Evolutionary conservation across 805 yeast genomes (phyloP).

Genomic region (Kuraishia hungarica): DNA sequence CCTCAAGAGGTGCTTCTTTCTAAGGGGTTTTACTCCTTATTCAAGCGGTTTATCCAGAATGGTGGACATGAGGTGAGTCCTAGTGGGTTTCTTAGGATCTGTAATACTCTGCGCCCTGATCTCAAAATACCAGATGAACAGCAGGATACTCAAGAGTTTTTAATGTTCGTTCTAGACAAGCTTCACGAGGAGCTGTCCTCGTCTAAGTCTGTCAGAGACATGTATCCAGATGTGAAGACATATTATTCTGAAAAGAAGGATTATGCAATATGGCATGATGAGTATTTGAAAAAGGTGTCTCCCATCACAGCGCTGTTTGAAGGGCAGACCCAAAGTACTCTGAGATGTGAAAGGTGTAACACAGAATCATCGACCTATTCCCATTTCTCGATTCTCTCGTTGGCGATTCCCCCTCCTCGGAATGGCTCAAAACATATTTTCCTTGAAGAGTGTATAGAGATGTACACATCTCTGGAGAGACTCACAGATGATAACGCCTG

Average conservation of each 20-base stretch:
- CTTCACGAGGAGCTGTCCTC: slow-evolving; percentile 55
- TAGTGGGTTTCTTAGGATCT: slow-evolving; percentile 35
- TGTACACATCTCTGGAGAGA: slow-evolving; percentile 57
- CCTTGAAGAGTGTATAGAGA: slow-evolving; percentile 54
- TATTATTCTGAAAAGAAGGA: slow-evolving; percentile 25
- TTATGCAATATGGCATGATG: slow-evolving; percentile 55
- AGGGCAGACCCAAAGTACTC: slow-evolving; percentile 61
- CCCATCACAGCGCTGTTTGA: slow-evolving; percentile 61
- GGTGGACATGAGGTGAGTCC: slow-evolving; percentile 62
- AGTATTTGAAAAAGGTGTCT: slow-evolving; percentile 38
- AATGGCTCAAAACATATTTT: slow-evolving; percentile 26
- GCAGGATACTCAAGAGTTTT: slow-evolving; percentile 75
- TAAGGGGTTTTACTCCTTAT: slow-evolving; percentile 43
- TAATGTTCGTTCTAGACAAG: slow-evolving; percentile 56
- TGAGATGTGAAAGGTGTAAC: slow-evolving; percentile 60
- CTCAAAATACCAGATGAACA: slow-evolving; percentile 65
- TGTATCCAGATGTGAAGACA: slow-evolving; percentile 11
- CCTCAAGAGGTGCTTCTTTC: slow-evolving; percentile 21
- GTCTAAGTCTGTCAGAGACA: slow-evolving; percentile 10
- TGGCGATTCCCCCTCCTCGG: slow-evolving; percentile 44
- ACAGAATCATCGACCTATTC: slow-evolving; percentile 50
- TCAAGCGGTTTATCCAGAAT: slow-evolving; percentile 47
- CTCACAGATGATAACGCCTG: slow-evolving; percentile 73
- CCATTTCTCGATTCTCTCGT: slow-evolving; percentile 52
- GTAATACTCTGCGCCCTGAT: slow-evolving; percentile 55